Evolutionary conservation across 2,329 filamentous ascomycete genomes (phyloP).

Genomic region (Penicillium sp.): DNA sequence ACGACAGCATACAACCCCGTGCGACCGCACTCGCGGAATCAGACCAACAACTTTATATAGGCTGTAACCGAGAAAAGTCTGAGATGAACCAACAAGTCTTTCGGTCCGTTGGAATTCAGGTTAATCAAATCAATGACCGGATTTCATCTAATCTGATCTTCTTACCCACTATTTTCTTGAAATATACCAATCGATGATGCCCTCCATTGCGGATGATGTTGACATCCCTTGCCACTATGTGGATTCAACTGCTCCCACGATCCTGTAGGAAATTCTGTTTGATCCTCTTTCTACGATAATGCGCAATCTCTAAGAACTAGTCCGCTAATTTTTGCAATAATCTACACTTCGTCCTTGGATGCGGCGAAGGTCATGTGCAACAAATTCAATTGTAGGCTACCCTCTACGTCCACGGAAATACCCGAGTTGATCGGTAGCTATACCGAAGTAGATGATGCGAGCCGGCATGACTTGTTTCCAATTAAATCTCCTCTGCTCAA

Average conservation of each 20-base stretch:
- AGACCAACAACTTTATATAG: background rate
- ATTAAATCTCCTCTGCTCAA: background rate
- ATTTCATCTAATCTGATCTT: constrained; percentile 2
- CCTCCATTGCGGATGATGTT: background rate
- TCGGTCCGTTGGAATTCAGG: background rate
- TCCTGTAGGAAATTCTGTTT: background rate
- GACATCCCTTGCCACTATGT: background rate
- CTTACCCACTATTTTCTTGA: background rate
- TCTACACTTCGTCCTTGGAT: background rate
- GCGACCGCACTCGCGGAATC: background rate
- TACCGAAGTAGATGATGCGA: background rate
- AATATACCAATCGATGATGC: background rate
- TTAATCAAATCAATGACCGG: background rate
- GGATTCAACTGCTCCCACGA: background rate
- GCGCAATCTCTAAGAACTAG: background rate
- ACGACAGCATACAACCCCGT: background rate
- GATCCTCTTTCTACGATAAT: background rate
- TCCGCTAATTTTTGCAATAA: background rate
- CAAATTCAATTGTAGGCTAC: background rate
- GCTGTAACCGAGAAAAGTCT: background rate
- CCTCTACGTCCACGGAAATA: background rate
- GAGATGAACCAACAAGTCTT: background rate
- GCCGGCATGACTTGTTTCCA: background rate
- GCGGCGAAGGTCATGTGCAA: background rate
- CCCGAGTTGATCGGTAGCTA: background rate